Evolutionary conservation across 2,329 filamentous ascomycete species (phyloP), one percentile per base, ranked within the genome.

Genomic region (Neonectria coccinea): DNA sequence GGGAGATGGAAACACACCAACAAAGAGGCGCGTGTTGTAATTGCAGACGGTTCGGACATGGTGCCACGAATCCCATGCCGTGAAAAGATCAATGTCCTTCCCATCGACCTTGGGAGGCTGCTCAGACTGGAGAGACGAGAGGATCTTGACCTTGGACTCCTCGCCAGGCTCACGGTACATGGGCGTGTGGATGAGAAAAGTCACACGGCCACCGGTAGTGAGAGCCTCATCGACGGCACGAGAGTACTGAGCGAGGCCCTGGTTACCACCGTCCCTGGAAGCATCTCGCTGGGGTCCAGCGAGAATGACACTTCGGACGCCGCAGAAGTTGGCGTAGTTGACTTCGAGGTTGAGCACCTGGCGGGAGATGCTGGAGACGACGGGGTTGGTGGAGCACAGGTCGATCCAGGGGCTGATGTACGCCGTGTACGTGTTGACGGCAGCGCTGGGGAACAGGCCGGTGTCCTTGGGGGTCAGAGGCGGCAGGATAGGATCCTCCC

Each of bases 321-420:
- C 97, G 75, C 94, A 97, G 80, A 98, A 99, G 67, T 93, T 94
- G 68, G 97, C 96, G 80, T 97, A 99, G 53, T 93, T 92, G 52
- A 98, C 87, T 77, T 99, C 96, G 42, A 97, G 85, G 76, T 94
- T 94, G 67, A 99, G 84, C 7, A 97, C 92, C 80, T 97, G 95
- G 48, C 92, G 89, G 39, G 95, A 97, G 63, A 98, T 86, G 77
- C 92, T 92, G 8, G 93, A 89, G 67, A 98, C 90, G 67, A 95
- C 79, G 7, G 94, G 92, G 77, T 97, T 91, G 1, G 89, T 81
- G 2, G 94, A 97, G 73, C 90, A 91, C 12, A 98, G 82, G 76
- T 98, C 94, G 70, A 97, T 95, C 95, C 95, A 98, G 6, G 93
- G 88, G 78, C 94, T 97, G n/a, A 89, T 89, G 62, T 91, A 90